Evolutionary conservation across 139 green algal genomes (phyloP).

Genomic region (Tetraselmis striata): DNA sequence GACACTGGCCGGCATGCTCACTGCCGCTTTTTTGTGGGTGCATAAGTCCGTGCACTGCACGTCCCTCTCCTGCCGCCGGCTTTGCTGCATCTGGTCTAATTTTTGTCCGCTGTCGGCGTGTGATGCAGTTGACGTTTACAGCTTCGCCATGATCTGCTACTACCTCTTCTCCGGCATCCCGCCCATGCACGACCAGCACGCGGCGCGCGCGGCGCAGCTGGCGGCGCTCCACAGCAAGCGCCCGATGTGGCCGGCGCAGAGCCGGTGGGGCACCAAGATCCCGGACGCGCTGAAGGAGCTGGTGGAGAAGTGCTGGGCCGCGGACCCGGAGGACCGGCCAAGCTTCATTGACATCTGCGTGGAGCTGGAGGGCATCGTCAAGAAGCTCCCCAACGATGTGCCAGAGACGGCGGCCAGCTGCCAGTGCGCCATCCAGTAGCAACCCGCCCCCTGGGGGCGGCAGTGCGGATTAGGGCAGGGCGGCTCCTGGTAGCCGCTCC

Average conservation of each 20-base stretch:
- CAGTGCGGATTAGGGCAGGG: too few species aligned
- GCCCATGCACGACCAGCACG: slow-evolving; percentile 7
- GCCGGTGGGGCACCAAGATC: slow-evolving; percentile 15
- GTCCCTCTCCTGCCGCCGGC: too few species aligned
- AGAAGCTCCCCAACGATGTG: background rate
- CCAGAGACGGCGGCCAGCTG: background rate
- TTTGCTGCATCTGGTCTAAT: too few species aligned
- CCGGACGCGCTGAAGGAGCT: slow-evolving; percentile 17
- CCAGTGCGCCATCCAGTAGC: background rate
- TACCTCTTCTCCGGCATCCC: slow-evolving; percentile 17
- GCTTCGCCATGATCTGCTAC: slow-evolving; percentile 22
- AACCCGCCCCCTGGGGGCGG: too few species aligned
- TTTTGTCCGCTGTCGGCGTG: too few species aligned
- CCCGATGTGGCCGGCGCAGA: slow-evolving; percentile 4
- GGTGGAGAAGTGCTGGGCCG: slow-evolving; percentile 16
- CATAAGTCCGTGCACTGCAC: too few species aligned
- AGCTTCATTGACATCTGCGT: slow-evolving; percentile 5
- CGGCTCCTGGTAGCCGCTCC: too few species aligned
- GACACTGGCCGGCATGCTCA: too few species aligned
- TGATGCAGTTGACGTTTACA: slow-evolving; percentile 19
- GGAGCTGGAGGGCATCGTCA: slow-evolving; percentile 6
- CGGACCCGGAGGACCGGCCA: slow-evolving; percentile 5
- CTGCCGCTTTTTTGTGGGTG: too few species aligned
- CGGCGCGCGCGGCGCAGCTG: slow-evolving; percentile 9
- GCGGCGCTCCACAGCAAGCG: slow-evolving; percentile 4